These are phyloP conservation scores for Penicillium desertorum DNA, from an alignment of 495 filamentous ascomycete species.

Conservation along the genomic window DNA sequence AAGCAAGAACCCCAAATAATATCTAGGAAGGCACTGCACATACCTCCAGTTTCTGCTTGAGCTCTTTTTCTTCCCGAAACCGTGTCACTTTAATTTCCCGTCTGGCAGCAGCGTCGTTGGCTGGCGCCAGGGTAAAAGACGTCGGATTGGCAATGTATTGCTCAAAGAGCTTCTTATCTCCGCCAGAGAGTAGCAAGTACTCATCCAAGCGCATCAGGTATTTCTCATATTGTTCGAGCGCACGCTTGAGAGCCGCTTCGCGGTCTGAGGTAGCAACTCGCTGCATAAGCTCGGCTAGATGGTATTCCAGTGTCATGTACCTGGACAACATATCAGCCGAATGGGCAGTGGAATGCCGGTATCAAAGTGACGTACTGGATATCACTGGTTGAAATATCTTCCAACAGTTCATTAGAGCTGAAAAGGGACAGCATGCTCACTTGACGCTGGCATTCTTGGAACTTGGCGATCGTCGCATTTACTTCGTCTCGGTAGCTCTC, in stretches of 20 bases:
- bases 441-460: slow-evolving; percentile 70
- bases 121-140: slow-evolving; percentile 66
- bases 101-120: slow-evolving; percentile 67
- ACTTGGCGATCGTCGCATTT: slow-evolving; percentile 60
- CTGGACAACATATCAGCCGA: slow-evolving; percentile 39
- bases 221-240: slow-evolving; percentile 68
- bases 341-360: slow-evolving; percentile 29
- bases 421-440: slow-evolving; percentile 74
- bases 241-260: slow-evolving; percentile 57
- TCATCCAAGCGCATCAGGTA: slow-evolving; percentile 74
- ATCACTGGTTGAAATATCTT: slow-evolving; percentile 83
- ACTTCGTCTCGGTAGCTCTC: slow-evolving; percentile 67
- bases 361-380: slow-evolving; percentile 60
- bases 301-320: slow-evolving; percentile 67
- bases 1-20: slow-evolving; percentile 18
- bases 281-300: slow-evolving; percentile 65
- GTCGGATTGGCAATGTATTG: slow-evolving; percentile 64
- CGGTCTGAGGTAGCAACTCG: slow-evolving; percentile 57
- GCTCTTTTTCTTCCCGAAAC: slow-evolving; percentile 81
- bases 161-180: slow-evolving; percentile 70
- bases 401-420: slow-evolving; percentile 84
- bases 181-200: slow-evolving; percentile 68
- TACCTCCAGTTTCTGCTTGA: slow-evolving; percentile 81
- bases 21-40: slow-evolving; percentile 6
- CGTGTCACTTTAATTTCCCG: slow-evolving; percentile 81